Percentiles rank a stretch among this genome's conserved stretches.
These are phyloP conservation scores for Phytophthora melonis DNA, from an alignment of 352 stramenopile species.

Conservation along the genomic window DNA sequence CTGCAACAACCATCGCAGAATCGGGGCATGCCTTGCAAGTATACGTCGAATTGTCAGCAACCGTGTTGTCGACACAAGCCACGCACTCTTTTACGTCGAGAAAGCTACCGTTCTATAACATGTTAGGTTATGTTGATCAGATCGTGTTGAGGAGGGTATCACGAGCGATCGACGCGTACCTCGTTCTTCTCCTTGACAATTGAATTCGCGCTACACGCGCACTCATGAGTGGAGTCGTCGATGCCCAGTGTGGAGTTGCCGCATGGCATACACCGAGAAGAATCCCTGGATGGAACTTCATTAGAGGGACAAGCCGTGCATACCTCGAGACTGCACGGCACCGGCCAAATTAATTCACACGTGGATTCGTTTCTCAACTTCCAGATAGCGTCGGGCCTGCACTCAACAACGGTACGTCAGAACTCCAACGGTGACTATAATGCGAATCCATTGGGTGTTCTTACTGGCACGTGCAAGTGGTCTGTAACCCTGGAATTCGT, in stretches of 20 bases:
- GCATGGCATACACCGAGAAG: constrained; percentile 60
- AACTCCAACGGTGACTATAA: not conserved
- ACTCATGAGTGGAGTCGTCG: constrained; percentile 46
- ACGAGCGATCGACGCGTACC: constrained; percentile 27
- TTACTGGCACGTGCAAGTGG: constrained; percentile 60
- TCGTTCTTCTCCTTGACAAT: constrained; percentile 64
- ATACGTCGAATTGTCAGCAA: constrained; percentile 43
- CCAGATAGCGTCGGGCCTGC: constrained; percentile 31
- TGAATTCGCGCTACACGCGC: constrained; percentile 50
- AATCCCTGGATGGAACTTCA: constrained; percentile 56
- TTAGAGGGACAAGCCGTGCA: constrained; percentile 51
- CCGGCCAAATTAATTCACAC: constrained; percentile 73
- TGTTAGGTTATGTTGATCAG: constrained; percentile 6
- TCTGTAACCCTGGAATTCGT: constrained; percentile 35
- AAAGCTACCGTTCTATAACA: constrained; percentile 54
- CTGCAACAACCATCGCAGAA: constrained; percentile 73
- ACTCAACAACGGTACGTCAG: constrained; percentile 10
- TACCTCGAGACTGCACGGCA: constrained; percentile 56
- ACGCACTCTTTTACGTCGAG: constrained; percentile 75
- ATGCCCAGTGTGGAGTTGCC: constrained; percentile 69
- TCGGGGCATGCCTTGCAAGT: constrained; percentile 81
- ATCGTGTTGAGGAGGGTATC: not conserved
- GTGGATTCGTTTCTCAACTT: constrained; percentile 36
- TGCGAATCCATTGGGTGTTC: not conserved
- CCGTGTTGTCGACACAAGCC: constrained; percentile 52